Base-by-base conservation (phyloP, 2,329 filamentous ascomycete species). In the Xylaria sp. region DNA sequence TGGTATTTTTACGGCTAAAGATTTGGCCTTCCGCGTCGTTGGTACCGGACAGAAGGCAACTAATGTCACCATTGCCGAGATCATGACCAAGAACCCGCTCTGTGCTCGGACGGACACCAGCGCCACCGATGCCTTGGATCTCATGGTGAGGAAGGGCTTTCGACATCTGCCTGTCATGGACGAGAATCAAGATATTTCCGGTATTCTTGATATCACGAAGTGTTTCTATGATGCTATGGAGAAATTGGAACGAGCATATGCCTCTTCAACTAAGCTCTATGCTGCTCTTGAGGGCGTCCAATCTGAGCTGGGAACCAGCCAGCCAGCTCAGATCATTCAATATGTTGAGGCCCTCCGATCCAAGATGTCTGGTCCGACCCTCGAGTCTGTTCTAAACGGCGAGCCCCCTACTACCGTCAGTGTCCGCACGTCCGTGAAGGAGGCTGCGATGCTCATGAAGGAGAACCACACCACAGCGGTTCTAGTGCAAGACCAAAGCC, bases 221-320 rank as follows among this genome's bases (percentile, higher is more conserved):
- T 99, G 96, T 83, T 99, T 99, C 82, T 99, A 99, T 82, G 96
- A 99, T 82, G 96, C 96, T 51, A 99, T 99, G 96, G 96, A 99
- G 85, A 99, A 99, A 85, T 85, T 99, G 69, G 96, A 99, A 85
- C 92, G 96, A 60, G 96, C 96, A 59, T 99, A 99, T 81, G 94
- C 93, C 73, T 98, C 96, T 17, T 99, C 96, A n/a, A 90, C 96
- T 74, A 97, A 97, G 82, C 88, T 99, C 26, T 98, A 99, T 80
- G 96, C 98, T 84, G 96, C 96, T 40, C 84, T 99, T 67, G 96
- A 99, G 82, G 96, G 96, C 80, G 96, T 99, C 3, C 96, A 99
- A 82, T 97, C 95, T 1, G 96, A 99, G 81, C 87, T 99, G 42
- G 96, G 96, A 48, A 92, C 95, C 61, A 97, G 92, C 78, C 96